Evolutionary conservation across 2,329 filamentous ascomycete species (phyloP).

Genomic region (Domatiomyces catenatus): DNA sequence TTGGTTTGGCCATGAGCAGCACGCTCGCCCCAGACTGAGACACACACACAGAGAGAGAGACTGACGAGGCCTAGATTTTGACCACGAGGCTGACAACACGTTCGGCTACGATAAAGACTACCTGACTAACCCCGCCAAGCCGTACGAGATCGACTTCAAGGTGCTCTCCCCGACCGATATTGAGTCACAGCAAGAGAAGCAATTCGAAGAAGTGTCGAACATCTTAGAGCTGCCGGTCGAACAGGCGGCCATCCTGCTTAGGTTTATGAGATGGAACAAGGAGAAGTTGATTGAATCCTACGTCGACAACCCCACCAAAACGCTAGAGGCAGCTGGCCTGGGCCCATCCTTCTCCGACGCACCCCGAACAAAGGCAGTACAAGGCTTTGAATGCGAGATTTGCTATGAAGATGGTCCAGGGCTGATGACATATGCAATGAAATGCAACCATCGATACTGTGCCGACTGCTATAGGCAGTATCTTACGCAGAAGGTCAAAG

Average conservation of each 20-base stretch:
- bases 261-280: constrained; percentile 89
- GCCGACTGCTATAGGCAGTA: constrained; percentile 87
- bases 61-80: constrained; percentile 34
- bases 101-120: constrained; percentile 57
- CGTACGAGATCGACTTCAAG: constrained; percentile 73
- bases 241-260: constrained; percentile 75
- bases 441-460: constrained; percentile 87
- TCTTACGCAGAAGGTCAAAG: constrained; percentile 77
- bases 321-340: constrained; percentile 72
- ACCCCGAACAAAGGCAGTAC: constrained; percentile 54
- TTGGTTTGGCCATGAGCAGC: too few species aligned
- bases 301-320: constrained; percentile 71
- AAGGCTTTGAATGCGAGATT: constrained; percentile 81
- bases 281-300: constrained; percentile 89
- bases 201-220: constrained; percentile 79
- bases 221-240: constrained; percentile 82
- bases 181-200: constrained; percentile 65
- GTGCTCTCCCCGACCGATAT: constrained; percentile 71
- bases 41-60: too few species aligned
- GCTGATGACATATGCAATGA: constrained; percentile 78
- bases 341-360: constrained; percentile 46
- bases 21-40: too few species aligned
- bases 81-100: constrained; percentile 42
- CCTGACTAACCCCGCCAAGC: constrained; percentile 53
- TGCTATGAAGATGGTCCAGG: constrained; percentile 78